Base-by-base conservation (phyloP, 305 asterid genomes). In the Fraxinus nigra region DNA sequence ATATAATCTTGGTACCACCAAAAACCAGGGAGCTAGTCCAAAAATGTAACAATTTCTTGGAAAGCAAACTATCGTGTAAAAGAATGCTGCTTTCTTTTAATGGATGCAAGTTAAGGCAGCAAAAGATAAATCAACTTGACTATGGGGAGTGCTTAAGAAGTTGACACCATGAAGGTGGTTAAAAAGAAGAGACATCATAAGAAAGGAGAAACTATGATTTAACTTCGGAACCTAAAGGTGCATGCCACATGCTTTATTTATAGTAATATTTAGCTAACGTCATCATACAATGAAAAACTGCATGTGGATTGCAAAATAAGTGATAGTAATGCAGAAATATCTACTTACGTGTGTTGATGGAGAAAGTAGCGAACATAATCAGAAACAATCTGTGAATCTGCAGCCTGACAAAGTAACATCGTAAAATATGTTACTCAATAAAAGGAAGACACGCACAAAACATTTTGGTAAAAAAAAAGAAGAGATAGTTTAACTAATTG, bases 351-450 rank as follows among this genome's bases (percentile, higher is more conserved):
- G 91, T 95, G 99, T 77, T 95, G 98, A 84, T 94, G 97, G 82
- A 95, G 97, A 83, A 88, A 95, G 94, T 91, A 85, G 72, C 97
- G 97, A 32, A 95, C 97, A 79, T 95, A 95, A 80, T 95, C 99
- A 24, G 98, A 95, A 79, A 95, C 89, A 84, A 91, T 84, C 88
- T 95, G 99, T 1, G 99, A 94, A 84, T 95, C 99, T 74, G 99
- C 99, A 54, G 99, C 99, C 98, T 94, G 92, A 67, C 70, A 81
- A 75, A 65, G 70, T 56, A 22, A 40, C 76, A 35, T 43, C 10
- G 22, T 20, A 80, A 35, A 84, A 81, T 59, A 37, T 80, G 79
- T 37, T 65, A 77, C 70, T 35, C 54, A 56, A 77, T 20, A 38
- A 76, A 63, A 7, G 14, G 6, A 28, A 10, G 14, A 9, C n/a